Evolutionary conservation across 345 rosid genomes (phyloP), one percentile per base, ranked within the genome.

Genomic region (Eucalyptus caleyi): DNA sequence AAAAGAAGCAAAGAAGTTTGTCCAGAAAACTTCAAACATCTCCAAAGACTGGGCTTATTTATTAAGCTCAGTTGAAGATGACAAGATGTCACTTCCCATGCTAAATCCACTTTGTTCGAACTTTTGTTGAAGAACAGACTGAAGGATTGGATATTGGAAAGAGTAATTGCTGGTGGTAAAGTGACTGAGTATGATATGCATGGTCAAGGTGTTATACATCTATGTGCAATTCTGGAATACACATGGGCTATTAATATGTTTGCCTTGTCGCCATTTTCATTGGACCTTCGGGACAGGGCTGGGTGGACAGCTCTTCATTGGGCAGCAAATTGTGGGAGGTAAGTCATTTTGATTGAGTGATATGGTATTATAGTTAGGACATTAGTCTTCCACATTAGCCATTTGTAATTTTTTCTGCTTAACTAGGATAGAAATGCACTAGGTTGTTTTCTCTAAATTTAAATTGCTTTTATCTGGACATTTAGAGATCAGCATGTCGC

Each of bases 271-370:
- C 96, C 97, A 85, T 90, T 97, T 53, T 96, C 99, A 13, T 88
- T 98, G 86, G 95, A 97, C 92, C 94, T 93, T 88, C 97, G 99
- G 89, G 99, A 98, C 92, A 98, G 95, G 89, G 92, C 86, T 89
- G 99, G 99, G 62, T 98, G 99, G 99, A 98, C 99, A 59, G 98
- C 99, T 90, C 98, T 98, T 92, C 99, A 98, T 88, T 98, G 99
- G 99, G 99, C 99, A 89, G 99, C 99, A 88, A 93, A 92, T 92
- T 90, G 88, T 87, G 99, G 99, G 89, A 96, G 97, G 99, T 96
- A 92, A 49, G 87, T 26, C 67, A 92, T 23, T 86, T 53, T 50
- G 65, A 86, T 86, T 21, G 47, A 40, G 47, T 40, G 7, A 40
- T 77, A 21, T 37, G 45, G 85, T 77, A 77, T 40, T 77, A 77